Percentiles rank a stretch among this genome's conserved stretches.
Conservation (phyloP, 2,329 filamentous ascomycete genomes). For the Venturia nashicola region DNA sequence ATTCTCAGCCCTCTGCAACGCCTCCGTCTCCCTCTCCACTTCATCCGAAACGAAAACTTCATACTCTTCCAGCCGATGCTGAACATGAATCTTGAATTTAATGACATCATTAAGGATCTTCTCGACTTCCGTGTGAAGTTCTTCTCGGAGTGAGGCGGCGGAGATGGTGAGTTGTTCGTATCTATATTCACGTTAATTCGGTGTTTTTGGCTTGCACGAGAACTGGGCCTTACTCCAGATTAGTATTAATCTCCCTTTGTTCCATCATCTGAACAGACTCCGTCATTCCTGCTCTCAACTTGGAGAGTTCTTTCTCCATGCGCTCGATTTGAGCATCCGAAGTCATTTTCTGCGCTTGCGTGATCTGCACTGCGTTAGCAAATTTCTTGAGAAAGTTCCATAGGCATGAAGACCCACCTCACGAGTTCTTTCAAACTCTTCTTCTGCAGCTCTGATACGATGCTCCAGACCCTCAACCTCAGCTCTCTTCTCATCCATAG, state of each 20-base stretch:
- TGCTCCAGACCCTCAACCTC: conserved; percentile 90
- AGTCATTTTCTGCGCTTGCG: conserved; percentile 73
- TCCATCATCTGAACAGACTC: conserved; percentile 88
- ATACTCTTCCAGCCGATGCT: conserved; percentile 85
- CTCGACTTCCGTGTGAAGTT: conserved; percentile 94
- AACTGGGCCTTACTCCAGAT: conserved; percentile 62
- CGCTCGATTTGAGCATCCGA: conserved; percentile 93
- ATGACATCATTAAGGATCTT: conserved; percentile 94
- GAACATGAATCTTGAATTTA: conserved; percentile 95
- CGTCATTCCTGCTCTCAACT: conserved; percentile 72
- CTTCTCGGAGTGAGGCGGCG: conserved; percentile 76
- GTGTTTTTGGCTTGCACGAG: neutral
- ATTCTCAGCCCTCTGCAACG: conserved; percentile 28
- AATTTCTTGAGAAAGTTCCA: neutral
- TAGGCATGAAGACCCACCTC: conserved; percentile 38
- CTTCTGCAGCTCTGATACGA: conserved; percentile 73
- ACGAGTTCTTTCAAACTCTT: conserved; percentile 88
- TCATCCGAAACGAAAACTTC: conserved; percentile 89
- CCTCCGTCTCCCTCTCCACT: conserved; percentile 53
- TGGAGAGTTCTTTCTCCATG: conserved; percentile 95
- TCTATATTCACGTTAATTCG: conserved; percentile 29
- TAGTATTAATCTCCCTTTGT: conserved; percentile 90
- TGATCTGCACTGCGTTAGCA: conserved; percentile 32
- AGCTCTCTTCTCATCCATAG: conserved; percentile 86
- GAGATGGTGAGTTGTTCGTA: conserved; percentile 86